Evolutionary conservation across 495 filamentous ascomycete genomes (phyloP).

Genomic region (Aspergillus indologenus): DNA sequence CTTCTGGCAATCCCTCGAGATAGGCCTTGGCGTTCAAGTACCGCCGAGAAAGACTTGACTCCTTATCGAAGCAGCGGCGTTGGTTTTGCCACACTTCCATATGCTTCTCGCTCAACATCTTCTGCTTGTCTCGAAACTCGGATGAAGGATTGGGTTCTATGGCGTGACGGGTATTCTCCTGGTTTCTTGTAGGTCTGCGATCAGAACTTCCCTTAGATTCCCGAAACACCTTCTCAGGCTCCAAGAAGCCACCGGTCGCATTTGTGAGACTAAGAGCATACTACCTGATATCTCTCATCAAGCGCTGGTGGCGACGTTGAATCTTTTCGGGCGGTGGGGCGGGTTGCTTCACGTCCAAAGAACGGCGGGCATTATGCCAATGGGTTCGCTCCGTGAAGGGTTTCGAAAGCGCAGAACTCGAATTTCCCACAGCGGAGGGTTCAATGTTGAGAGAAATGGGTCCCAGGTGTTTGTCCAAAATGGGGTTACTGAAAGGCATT

Average conservation of each 20-base stretch:
- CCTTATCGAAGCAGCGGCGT: slow-evolving; percentile 24
- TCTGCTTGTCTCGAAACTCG: slow-evolving; percentile 6
- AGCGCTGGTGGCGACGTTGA: slow-evolving; percentile 22
- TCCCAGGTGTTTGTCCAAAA: slow-evolving; percentile 55
- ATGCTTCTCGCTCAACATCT: too few relatives aligned
- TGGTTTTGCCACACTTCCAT: slow-evolving; percentile 12
- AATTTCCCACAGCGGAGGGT: slow-evolving; percentile 7
- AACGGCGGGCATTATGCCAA: slow-evolving; percentile 61
- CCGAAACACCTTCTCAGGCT: slow-evolving; percentile 53
- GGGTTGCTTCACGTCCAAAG: slow-evolving; percentile 40
- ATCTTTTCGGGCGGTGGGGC: slow-evolving; percentile 4
- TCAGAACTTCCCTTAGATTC: slow-evolving; percentile 15
- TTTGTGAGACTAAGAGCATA: slow-evolving; percentile 73
- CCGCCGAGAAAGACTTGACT: slow-evolving; percentile 29
- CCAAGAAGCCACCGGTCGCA: slow-evolving; percentile 56
- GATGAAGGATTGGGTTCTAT: not conserved
- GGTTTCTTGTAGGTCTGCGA: not conserved
- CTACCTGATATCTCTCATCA: slow-evolving; percentile 51
- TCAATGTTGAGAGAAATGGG: slow-evolving; percentile 47
- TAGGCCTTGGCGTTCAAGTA: slow-evolving; percentile 47
- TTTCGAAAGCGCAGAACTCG: slow-evolving; percentile 12
- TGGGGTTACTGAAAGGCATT: slow-evolving; percentile 19
- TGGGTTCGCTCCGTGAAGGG: slow-evolving; percentile 60
- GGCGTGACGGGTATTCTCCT: not conserved
- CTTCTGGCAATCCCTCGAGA: slow-evolving; percentile 27